A percentile compares a stretch with the other conserved stretches of the same genome.
These are phyloP conservation scores for Phytophthora sojae DNA, from an alignment of 352 stramenopile species.

Conservation along the genomic window DNA sequence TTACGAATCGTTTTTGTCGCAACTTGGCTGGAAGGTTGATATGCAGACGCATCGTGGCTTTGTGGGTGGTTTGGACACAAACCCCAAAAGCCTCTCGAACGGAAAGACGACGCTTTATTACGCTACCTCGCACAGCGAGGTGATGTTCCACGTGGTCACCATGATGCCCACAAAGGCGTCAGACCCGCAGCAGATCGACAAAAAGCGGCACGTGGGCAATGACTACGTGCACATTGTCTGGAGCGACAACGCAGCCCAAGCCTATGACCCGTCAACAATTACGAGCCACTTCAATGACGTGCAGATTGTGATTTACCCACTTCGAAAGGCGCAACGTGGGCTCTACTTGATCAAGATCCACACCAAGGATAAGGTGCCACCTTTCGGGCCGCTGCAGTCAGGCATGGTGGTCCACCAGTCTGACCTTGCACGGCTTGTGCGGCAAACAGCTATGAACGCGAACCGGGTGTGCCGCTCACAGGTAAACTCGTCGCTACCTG, in stretches of 20 bases:
- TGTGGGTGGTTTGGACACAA: conserved; percentile 76
- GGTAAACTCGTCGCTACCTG: conserved; percentile 36
- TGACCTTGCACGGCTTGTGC: conserved; percentile 77
- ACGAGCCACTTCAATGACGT: conserved; percentile 92
- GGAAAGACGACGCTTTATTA: conserved; percentile 80
- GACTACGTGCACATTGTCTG: conserved; percentile 91
- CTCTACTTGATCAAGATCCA: conserved; percentile 84
- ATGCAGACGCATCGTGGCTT: conserved; percentile 78
- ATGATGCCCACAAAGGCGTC: conserved; percentile 87
- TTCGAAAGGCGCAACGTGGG: conserved; percentile 65
- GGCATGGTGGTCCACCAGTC: conserved; percentile 84
- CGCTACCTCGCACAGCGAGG: conserved; percentile 81
- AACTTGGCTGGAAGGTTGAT: conserved; percentile 84
- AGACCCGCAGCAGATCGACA: conserved; percentile 89
- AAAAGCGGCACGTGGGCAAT: conserved; percentile 90
- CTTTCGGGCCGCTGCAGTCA: conserved; percentile 83
- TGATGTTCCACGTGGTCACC: conserved; percentile 90
- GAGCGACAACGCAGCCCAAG: conserved; percentile 81
- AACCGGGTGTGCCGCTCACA: conserved; percentile 88
- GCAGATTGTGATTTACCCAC: conserved; percentile 85
- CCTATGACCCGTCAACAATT: conserved; percentile 87
- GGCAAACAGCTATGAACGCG: conserved; percentile 89
- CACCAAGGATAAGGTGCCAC: conserved; percentile 83
- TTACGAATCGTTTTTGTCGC: conserved; percentile 77
- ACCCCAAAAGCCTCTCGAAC: conserved; percentile 86